A percentile compares a stretch with the other conserved stretches of the same genome.
phyloP scores from a whole-genome alignment of 2,329 filamentous ascomycete genomes.

The Akanthomyces dipterigenus region DNA sequence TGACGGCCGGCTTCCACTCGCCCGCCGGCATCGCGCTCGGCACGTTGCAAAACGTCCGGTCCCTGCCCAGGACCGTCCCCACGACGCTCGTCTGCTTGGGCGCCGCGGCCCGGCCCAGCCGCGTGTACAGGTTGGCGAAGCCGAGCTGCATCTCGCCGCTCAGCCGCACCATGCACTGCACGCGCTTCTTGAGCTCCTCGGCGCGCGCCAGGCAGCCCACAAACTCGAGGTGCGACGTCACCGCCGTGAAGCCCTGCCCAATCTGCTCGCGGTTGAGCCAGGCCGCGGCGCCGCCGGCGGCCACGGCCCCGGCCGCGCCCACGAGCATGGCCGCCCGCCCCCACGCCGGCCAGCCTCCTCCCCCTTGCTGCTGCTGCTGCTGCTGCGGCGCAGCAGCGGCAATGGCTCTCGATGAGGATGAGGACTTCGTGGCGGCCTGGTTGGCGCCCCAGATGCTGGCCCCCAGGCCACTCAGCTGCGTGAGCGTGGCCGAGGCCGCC shows the following conservation, averaged over 20 bases:
- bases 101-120: slow-evolving; percentile 63
- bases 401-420: slow-evolving; percentile 15
- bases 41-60: slow-evolving; percentile 85
- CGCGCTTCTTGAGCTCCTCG: slow-evolving; percentile 70
- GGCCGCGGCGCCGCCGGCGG: slow-evolving; percentile 74
- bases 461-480: slow-evolving; percentile 58
- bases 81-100: slow-evolving; percentile 46
- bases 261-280: slow-evolving; percentile 82
- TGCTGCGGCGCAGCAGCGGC: slow-evolving; percentile 7
- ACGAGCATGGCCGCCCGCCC: slow-evolving; percentile 81
- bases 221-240: slow-evolving; percentile 85
- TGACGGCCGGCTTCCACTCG: slow-evolving; percentile 65
- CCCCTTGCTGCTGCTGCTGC: slow-evolving; percentile 17
- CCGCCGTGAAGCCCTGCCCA: slow-evolving; percentile 70
- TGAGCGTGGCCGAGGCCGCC: slow-evolving; percentile 62
- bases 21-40: slow-evolving; percentile 47
- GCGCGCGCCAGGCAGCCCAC: slow-evolving; percentile 82
- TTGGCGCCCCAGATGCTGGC: slow-evolving; percentile 59
- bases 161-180: slow-evolving; percentile 60
- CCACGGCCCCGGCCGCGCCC: slow-evolving; percentile 75
- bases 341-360: slow-evolving; percentile 65
- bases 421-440: slow-evolving; percentile 21
- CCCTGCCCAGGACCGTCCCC: slow-evolving; percentile 54
- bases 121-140: slow-evolving; percentile 82
- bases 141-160: slow-evolving; percentile 61